Base-by-base conservation (phyloP, 176 grass and related monocot species). In the Phragmites australis region DNA sequence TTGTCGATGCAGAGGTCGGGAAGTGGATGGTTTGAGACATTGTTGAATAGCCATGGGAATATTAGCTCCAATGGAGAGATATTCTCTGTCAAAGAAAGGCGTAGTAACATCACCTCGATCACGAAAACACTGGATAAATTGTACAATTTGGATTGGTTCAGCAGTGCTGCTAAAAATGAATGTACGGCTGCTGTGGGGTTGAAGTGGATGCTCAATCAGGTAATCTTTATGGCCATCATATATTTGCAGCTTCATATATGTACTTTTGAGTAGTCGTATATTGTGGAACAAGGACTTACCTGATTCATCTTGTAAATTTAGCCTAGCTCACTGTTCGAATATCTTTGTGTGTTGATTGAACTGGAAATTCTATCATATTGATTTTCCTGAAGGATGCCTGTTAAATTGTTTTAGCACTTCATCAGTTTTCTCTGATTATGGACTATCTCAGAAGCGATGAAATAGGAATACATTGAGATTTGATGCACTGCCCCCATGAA, bases 201-300 rank as follows among this genome's bases (percentile, higher is more conserved):
- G 64, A 99, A 96, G 59, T 99, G 97, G 97, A 99, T 96, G 97
- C 90, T 99, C 67, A 99, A 96, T 93, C 97, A 99, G 93, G 97
- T 99, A 88, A 82, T 41, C 34, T 6, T 49, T 48, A 31, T 60
- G 29, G 9, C 31, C 19, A 48, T 75, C 3, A 42, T 1, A n/a
- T n/a, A n/a, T 83, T 73, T 50, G 23, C 47, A 3, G 19, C 68
- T 83, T 83, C 23, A 41, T 16, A 23, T 74, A 50, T 59, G 8
- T 68, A 29, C 23, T 83, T 0, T n/a, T 6, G 5, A 18, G 14
- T 25, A 65, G 39, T 0, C 41, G n/a, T 72, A 26, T 81, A 46
- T 69, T 48, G 6, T 18, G 1, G 39, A 57, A 60, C 21, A 68
- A 48, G 21, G 21, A 66, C 30, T 50, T 70, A 44, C 48, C 4